Evolutionary conservation across 2,329 filamentous ascomycete species (phyloP), one percentile per base, ranked within the genome.

Genomic region (Neodidymelliopsis sp.): DNA sequence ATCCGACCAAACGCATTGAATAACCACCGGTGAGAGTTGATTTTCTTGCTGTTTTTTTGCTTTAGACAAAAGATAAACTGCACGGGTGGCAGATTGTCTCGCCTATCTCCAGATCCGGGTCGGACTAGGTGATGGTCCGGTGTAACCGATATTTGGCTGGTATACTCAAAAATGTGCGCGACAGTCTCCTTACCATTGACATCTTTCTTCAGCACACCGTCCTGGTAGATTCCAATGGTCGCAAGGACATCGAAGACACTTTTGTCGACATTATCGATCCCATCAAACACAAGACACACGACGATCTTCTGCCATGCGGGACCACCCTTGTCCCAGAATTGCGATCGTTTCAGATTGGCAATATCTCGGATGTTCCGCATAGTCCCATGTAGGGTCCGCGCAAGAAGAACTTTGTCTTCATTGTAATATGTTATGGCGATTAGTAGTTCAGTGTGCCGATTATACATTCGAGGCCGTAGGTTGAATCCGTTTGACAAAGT

Each of bases 31-130:
- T 99, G 94, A 23, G 94, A 97, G 80, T 99, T 99, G 80, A 99
- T 99, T 84, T 99, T 99, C 83, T 99, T 97, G 79, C 82, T 96
- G 82, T 99, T 99, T 84, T 96, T 92, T 74, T 96, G 90, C 82
- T 99, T 99, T 75, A 99, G 76, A 72, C 94, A 99, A 81, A 99
- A 97, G 74, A 99, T 97, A 87, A 97, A 96, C 82, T 99, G 94
- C 18, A 97, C 93, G 0, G 94, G 94, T 2, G 94, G 93, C 29
- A 99, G 83, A 97, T 76, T 97, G 92, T 70, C 97, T 93, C 85
- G 97, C n/a, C 86, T 84, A 62, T 96, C 90, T 62, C 93, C 90
- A 9, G 15, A 12, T 34, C 86, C 85, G 3, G 92, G 93, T 13
- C 92, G 88, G 69, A 97, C 93, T 43, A 97, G 86, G 79, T 96